Base-by-base conservation (phyloP, 805 yeast species). In the Candida anglica region DNA sequence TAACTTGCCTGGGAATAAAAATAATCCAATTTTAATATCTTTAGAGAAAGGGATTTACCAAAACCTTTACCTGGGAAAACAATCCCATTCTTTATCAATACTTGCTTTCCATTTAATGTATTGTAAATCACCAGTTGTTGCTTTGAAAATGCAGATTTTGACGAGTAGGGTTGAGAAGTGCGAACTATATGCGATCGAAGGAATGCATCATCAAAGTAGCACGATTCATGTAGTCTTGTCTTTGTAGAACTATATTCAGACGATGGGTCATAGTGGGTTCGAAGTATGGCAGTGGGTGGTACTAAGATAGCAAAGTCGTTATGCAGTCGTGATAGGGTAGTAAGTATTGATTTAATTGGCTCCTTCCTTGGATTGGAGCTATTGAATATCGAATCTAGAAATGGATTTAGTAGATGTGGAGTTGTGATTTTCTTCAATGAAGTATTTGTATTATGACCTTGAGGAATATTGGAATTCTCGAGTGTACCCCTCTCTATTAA, bases 371-470 rank as follows among this genome's bases (percentile, higher is more conserved):
- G 47, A 28, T 52, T 51, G 0, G 83, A 81, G 44, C 81, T 77
- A 58, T 81, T 79, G 63, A 84, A 81, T 5, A 83, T 55, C 24
- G 78, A 69, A 52, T 82, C 78, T 20, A 83, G 59, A 22, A 80
- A 60, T 6, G 89, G 87, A 46, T 83, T 81, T 36, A 80, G 58
- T 28, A 67, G 50, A 3, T 86, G 85, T 22, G 75, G 62, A 44
- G 73, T 74, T 24, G 48, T n/a, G n/a, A n/a, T n/a, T n/a, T n/a
- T n/a, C n/a, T n/a, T n/a, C n/a, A n/a, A 21, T 21, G 23, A 21
- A 21, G 23, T 9, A 21, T n/a, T n/a, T n/a, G n/a, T n/a, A n/a
- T n/a, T n/a, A n/a, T n/a, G n/a, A n/a, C n/a, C n/a, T n/a, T n/a
- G n/a, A n/a, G n/a, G n/a, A n/a, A n/a, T n/a, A n/a, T n/a, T n/a